Evolutionary conservation across 2,329 filamentous ascomycete species (phyloP), one percentile per base, ranked within the genome.

Genomic region (Sclerotinia minor): DNA sequence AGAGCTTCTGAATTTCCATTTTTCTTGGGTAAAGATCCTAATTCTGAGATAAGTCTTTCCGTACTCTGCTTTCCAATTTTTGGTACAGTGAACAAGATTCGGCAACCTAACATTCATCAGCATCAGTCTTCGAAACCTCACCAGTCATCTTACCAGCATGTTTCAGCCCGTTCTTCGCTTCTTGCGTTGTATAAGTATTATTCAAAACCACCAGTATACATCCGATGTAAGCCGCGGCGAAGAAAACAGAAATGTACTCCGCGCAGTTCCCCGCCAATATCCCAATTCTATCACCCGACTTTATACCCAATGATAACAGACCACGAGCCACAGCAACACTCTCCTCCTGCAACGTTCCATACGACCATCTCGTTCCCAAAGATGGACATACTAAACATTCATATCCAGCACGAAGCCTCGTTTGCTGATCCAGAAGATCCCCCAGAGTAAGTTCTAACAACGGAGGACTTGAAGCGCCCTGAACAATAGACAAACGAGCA

Each of bases 151-250:
- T 79, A 90, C 88, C 87, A n/a, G 89, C 87, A 75, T 92, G 91
- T 64, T 84, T 84, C 41, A 94, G 78, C 90, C 55, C 65, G 15
- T 67, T 61, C 15, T 53, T 67, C 61, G 89, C 87, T 78, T 94
- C 91, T 1, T 84, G 86, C 3, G 87, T 84, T 1, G 91, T 94
- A 76, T 94, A 94, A 0, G 90, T 93, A 78, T 92, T 94, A 80
- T 94, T 94, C 72, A 94, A 80, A 53, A 93, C 92, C 32, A 93
- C 90, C 64, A 93, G 81, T 59, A 90, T 87, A 58, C 85, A 87
- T 11, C 89, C 88, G 21, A 90, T 83, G 29, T 71, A 69, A 24
- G 67, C 72, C 24, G 68, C 71, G 1, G 71, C 71, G 47, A 63
- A 67, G 24, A 67, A 67, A 9, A 67, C 45, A 11, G 65, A 63